A percentile compares a stretch with the other conserved stretches of the same genome.
Conservation (phyloP, 352 stramenopile species). For the Pythium guiyangense region DNA sequence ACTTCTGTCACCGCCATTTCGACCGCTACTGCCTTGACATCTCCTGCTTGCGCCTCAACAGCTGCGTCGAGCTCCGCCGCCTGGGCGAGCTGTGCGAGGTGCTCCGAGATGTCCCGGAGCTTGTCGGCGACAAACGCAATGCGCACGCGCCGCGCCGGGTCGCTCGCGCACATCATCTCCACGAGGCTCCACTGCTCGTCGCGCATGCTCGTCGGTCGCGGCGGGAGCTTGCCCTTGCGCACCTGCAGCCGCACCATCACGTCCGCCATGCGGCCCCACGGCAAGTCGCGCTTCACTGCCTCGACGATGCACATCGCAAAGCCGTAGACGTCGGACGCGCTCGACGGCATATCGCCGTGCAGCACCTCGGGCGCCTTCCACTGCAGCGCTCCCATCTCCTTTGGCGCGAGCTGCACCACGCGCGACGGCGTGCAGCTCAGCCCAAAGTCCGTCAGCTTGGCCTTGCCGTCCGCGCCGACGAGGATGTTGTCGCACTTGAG, state of each 20-base stretch:
- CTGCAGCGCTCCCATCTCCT: conserved; percentile 1
- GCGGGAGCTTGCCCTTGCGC: conserved; percentile 17
- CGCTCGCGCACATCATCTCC: conserved; percentile 10
- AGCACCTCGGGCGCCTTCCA: conserved; percentile 30
- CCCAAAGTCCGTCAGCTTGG: conserved; percentile 25
- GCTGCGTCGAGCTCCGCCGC: too few species aligned
- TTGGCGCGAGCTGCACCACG: conserved; percentile 1
- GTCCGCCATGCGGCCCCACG: conserved; percentile 20
- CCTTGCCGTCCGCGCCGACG: conserved; percentile 3
- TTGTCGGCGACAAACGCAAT: conserved; percentile 8
- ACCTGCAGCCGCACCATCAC: conserved; percentile 13
- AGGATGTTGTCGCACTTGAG: conserved; percentile 24
- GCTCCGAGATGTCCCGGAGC: conserved; percentile 16
- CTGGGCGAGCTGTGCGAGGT: neutral
- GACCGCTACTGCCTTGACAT: neutral
- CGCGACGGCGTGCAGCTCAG: conserved; percentile 7
- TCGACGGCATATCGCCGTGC: conserved; percentile 3
- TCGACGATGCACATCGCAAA: conserved; percentile 36
- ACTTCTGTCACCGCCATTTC: neutral
- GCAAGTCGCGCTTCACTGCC: conserved; percentile 19
- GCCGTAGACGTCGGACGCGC: conserved; percentile 34
- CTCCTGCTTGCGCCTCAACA: neutral
- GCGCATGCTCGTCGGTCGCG: conserved; percentile 19
- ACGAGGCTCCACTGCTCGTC: conserved; percentile 30
- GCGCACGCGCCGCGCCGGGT: conserved; percentile 1